A percentile compares a stretch with the other conserved stretches of the same genome.
phyloP scores from a whole-genome alignment of 768 basidiomycete species.

The Pisolithus tinctorius region DNA sequence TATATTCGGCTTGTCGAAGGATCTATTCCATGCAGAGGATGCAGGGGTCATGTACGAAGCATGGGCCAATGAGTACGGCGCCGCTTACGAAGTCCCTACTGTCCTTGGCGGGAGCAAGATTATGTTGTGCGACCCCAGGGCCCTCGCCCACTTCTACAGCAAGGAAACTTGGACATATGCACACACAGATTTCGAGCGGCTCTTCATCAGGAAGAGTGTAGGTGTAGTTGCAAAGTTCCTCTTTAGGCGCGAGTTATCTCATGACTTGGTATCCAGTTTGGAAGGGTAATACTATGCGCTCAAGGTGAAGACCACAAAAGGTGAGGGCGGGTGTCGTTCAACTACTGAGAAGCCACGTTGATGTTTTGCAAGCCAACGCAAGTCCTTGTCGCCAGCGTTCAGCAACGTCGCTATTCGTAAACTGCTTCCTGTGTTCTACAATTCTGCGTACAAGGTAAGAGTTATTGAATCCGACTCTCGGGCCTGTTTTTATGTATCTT shows the following conservation, averaged over 20 bases:
- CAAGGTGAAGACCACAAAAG: slow-evolving; percentile 26
- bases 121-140: slow-evolving; percentile 21
- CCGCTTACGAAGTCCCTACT: slow-evolving; percentile 35
- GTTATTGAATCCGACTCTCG: background rate
- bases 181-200: slow-evolving; percentile 15
- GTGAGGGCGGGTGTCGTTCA: slow-evolving; percentile 11
- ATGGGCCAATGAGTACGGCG: background rate
- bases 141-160: slow-evolving; percentile 36
- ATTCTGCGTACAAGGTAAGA: slow-evolving; percentile 11
- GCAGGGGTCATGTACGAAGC: too few species aligned
- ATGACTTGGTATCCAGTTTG: background rate
- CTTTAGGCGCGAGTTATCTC: background rate
- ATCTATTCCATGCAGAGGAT: background rate
- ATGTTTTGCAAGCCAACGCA: slow-evolving; percentile 17
- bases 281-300: too few species aligned
- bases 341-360: background rate
- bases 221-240: background rate
- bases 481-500: background rate
- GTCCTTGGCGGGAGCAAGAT: slow-evolving; percentile 29
- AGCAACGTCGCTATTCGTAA: slow-evolving; percentile 15
- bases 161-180: slow-evolving; percentile 38
- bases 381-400: slow-evolving; percentile 3
- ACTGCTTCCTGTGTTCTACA: slow-evolving; percentile 18
- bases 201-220: slow-evolving; percentile 19
- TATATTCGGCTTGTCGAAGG: slow-evolving; percentile 11